Percentiles rank a stretch among this genome's conserved stretches.
These are phyloP conservation scores for Coemansia sp. DNA, from an alignment of 192 early-diverging fungal species.

Conservation along the genomic window DNA sequence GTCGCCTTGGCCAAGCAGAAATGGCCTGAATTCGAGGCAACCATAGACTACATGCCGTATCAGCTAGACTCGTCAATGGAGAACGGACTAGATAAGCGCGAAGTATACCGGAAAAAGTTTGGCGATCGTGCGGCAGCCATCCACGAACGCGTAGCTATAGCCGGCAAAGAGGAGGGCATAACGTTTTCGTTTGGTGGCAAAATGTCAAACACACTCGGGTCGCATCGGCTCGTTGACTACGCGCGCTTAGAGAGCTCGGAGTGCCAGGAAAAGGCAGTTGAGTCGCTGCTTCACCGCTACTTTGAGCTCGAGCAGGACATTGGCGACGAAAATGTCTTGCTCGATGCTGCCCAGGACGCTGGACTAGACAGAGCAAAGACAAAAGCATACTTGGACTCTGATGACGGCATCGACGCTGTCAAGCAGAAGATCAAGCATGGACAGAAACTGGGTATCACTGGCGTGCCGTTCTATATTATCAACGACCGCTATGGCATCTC, in stretches of 20 bases:
- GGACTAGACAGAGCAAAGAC: constrained; percentile 63
- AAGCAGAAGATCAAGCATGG: constrained; percentile 54
- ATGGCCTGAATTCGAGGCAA: constrained; percentile 61
- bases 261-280: constrained; percentile 63
- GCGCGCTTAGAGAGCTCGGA: constrained; percentile 46
- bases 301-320: constrained; percentile 76
- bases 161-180: constrained; percentile 71
- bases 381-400: constrained; percentile 60
- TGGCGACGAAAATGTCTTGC: constrained; percentile 63
- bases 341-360: constrained; percentile 61
- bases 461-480: constrained; percentile 77
- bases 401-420: constrained; percentile 60
- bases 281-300: constrained; percentile 68
- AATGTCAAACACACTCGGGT: constrained; percentile 67
- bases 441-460: constrained; percentile 58
- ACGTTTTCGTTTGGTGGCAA: constrained; percentile 67
- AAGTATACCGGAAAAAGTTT: constrained; percentile 68
- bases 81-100: constrained; percentile 58
- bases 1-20: constrained; percentile 50
- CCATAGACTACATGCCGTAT: constrained; percentile 69
- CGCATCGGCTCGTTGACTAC: constrained; percentile 69
- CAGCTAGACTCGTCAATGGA: constrained; percentile 67
- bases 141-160: constrained; percentile 54
- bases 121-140: constrained; percentile 65
- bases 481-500: constrained; percentile 65